Conservation (phyloP, 176 grass and related monocot species). For the Olyra latifolia region DNA sequence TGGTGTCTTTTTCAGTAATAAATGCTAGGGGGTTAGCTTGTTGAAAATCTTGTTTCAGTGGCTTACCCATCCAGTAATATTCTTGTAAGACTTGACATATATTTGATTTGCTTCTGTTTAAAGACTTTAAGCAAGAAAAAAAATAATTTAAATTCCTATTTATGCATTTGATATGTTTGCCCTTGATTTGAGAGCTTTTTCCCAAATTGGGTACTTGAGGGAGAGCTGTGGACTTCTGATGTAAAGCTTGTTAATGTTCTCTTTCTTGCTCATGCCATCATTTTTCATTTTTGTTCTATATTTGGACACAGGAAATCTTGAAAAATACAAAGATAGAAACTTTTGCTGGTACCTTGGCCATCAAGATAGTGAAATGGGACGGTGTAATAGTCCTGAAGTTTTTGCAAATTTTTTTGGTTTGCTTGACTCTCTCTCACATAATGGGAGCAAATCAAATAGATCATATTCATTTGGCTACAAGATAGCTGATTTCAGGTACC, state of each 20-base stretch:
- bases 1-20: neutral
- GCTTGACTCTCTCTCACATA: constrained; percentile 79
- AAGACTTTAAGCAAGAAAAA: neutral
- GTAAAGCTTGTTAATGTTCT: constrained; percentile 1
- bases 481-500: constrained; percentile 79
- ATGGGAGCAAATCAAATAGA: constrained; percentile 48
- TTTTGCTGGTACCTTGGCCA: constrained; percentile 83
- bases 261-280: constrained; percentile 22
- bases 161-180: neutral
- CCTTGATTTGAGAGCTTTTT: neutral
- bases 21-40: neutral
- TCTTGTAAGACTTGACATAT: constrained; percentile 16
- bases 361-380: constrained; percentile 68
- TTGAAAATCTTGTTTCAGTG: constrained; percentile 28
- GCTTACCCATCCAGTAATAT: neutral
- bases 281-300: constrained; percentile 17
- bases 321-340: constrained; percentile 77
- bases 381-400: constrained; percentile 73
- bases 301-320: constrained; percentile 59
- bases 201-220: neutral
- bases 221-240: neutral
- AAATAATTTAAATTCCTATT: neutral
- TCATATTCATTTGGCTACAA: constrained; percentile 67
- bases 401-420: constrained; percentile 86
- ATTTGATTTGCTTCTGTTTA: constrained; percentile 14